Evolutionary conservation across 441 rosid species (phyloP).

Genomic region (Francoa sonchifolia): DNA sequence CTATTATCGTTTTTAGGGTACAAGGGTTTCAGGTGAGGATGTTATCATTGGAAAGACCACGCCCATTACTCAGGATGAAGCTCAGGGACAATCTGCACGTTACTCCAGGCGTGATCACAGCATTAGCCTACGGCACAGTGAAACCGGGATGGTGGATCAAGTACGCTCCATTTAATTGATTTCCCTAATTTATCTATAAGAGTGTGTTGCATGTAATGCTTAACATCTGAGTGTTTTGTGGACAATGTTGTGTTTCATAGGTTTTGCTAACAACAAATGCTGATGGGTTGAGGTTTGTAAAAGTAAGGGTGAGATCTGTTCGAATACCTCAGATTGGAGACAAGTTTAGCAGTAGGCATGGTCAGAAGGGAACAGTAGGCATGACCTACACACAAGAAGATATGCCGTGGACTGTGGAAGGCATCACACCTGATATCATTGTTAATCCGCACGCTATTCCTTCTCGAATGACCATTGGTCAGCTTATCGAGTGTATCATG

Average conservation of each 20-base stretch:
- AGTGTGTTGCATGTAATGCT: too few species aligned
- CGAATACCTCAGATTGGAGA: conserved; percentile 96
- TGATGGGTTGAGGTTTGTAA: conserved; percentile 93
- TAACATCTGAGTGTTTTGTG: too few species aligned
- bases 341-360: conserved; percentile 95
- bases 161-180: conserved; percentile 25
- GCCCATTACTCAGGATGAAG: conserved; percentile 86
- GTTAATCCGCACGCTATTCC: conserved; percentile 99
- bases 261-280: conserved; percentile 94
- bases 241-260: conserved; percentile 32
- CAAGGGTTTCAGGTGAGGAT: conserved; percentile 94
- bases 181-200: background rate
- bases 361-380: conserved; percentile 99
- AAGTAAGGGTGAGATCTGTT: conserved; percentile 95
- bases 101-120: conserved; percentile 89
- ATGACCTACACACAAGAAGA: conserved; percentile 98
- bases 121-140: conserved; percentile 93
- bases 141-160: conserved; percentile 96
- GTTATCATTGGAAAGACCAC: conserved; percentile 96
- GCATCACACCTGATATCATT: conserved; percentile 83
- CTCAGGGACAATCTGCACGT: conserved; percentile 77
- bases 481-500: conserved; percentile 97
- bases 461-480: conserved; percentile 97
- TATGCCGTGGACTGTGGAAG: conserved; percentile 99
- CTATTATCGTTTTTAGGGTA: conserved; percentile 43